Conservation (phyloP, 495 filamentous ascomycete genomes). For the Xylaria acuta region DNA sequence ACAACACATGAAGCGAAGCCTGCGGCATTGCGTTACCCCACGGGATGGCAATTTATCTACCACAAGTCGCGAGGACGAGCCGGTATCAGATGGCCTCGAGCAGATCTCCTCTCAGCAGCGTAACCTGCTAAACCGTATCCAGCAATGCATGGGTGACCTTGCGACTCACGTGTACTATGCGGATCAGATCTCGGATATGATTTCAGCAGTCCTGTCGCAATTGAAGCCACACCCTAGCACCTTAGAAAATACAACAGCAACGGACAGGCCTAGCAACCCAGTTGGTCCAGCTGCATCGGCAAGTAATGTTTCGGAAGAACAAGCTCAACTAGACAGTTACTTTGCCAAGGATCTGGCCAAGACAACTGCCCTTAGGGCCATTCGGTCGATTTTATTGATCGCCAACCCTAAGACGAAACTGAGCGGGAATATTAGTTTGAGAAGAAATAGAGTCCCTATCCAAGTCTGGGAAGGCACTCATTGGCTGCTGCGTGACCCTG, state of each 20-base stretch:
- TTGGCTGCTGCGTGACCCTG: conserved; percentile 80
- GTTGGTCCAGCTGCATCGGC: conserved; percentile 37
- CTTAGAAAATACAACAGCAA: conserved; percentile 45
- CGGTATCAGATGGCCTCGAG: conserved; percentile 34
- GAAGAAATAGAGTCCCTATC: conserved; percentile 74
- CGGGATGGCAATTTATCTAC: conserved; percentile 42
- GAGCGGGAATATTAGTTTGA: conserved; percentile 65
- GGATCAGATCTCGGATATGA: conserved; percentile 92
- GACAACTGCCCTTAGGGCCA: conserved; percentile 75
- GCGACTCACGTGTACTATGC: conserved; percentile 94
- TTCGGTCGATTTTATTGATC: conserved; percentile 79
- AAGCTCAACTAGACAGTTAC: conserved; percentile 59
- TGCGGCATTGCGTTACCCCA: conserved; percentile 66
- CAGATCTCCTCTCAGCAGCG: conserved; percentile 45
- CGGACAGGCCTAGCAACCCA: conserved; percentile 46
- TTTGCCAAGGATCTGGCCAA: conserved; percentile 79
- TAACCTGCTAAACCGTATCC: conserved; percentile 68
- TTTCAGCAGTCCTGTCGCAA: conserved; percentile 74
- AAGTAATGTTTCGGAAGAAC: conserved; percentile 43
- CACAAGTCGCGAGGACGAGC: conserved; percentile 30
- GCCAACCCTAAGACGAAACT: conserved; percentile 70
- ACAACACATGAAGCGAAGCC: conserved; percentile 74
- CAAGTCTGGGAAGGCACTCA: conserved; percentile 91
- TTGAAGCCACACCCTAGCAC: conserved; percentile 67
- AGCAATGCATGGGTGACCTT: conserved; percentile 81